phyloP scores from a whole-genome alignment of 2,329 filamentous ascomycete species.

The Rutstroemia sp. region DNA sequence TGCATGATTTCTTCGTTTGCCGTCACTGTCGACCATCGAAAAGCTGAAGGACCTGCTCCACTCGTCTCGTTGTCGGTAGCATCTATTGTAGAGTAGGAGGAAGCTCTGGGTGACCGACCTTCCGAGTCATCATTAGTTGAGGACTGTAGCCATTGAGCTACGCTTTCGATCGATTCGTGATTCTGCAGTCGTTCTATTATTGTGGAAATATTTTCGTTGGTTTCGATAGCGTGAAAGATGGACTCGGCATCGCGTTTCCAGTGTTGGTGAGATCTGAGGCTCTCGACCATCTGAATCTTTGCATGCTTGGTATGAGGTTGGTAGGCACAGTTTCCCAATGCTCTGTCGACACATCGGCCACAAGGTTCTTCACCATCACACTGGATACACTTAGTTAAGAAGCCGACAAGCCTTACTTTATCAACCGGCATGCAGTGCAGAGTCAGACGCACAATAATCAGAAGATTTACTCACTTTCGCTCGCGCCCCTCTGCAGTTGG shows the following conservation, averaged over 20 bases:
- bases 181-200: conserved; percentile 27
- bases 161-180: conserved; percentile 25
- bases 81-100: conserved; percentile 20
- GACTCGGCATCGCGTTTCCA: conserved; percentile 13
- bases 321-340: conserved; percentile 24
- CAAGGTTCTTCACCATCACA: conserved; percentile 31
- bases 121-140: conserved; percentile 20
- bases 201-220: conserved; percentile 24
- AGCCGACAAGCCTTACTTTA: background rate
- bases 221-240: conserved; percentile 26
- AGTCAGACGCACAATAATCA: background rate
- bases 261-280: conserved; percentile 7
- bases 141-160: conserved; percentile 25
- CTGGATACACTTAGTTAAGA: conserved; percentile 14
- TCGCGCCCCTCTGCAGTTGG: conserved; percentile 31
- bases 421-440: background rate
- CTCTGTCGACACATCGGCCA: conserved; percentile 26
- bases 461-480: conserved; percentile 27
- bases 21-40: conserved; percentile 26
- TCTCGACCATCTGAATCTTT: conserved; percentile 29
- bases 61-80: conserved; percentile 15
- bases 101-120: conserved; percentile 15
- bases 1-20: conserved; percentile 21
- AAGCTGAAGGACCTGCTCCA: conserved; percentile 17
- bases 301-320: conserved; percentile 31